These are phyloP conservation scores for Verticillium isaacii DNA, from an alignment of 2,329 filamentous ascomycete species.

Conservation along the genomic window DNA sequence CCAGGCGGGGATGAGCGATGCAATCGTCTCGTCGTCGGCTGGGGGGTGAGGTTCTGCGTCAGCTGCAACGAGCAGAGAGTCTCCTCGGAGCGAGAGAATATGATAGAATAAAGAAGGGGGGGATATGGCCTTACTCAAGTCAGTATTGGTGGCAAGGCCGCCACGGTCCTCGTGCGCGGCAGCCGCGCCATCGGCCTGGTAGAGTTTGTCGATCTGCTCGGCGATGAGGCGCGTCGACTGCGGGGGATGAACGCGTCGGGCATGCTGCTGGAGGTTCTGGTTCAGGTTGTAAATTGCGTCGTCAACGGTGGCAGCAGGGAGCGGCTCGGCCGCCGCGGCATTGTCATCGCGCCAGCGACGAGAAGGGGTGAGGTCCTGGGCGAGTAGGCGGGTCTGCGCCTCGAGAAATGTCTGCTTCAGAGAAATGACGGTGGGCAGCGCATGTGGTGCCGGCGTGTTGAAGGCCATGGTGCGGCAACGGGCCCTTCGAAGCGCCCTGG, in stretches of 20 bases:
- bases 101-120: background rate
- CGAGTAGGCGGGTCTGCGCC: conserved; percentile 58
- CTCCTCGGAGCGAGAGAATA: background rate
- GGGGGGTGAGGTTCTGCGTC: background rate
- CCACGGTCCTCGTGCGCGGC: conserved; percentile 11
- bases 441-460: conserved; percentile 1
- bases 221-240: conserved; percentile 68
- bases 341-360: conserved; percentile 47
- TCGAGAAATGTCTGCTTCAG: conserved; percentile 62
- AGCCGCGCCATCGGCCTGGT: conserved; percentile 38
- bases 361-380: conserved; percentile 53
- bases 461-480: conserved; percentile 18
- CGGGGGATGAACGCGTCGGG: conserved; percentile 59
- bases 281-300: conserved; percentile 57
- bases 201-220: conserved; percentile 66
- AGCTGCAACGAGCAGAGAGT: background rate
- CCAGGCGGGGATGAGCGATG: conserved; percentile 43
- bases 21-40: conserved; percentile 39
- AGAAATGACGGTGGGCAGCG: conserved; percentile 51
- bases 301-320: conserved; percentile 47
- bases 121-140: conserved; percentile 33
- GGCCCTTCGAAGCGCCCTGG: background rate
- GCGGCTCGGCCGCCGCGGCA: conserved; percentile 30
- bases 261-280: conserved; percentile 59
- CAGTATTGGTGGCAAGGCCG: conserved; percentile 33